Conservation (phyloP, 2,329 filamentous ascomycete genomes). For the Massarina eburnea region DNA sequence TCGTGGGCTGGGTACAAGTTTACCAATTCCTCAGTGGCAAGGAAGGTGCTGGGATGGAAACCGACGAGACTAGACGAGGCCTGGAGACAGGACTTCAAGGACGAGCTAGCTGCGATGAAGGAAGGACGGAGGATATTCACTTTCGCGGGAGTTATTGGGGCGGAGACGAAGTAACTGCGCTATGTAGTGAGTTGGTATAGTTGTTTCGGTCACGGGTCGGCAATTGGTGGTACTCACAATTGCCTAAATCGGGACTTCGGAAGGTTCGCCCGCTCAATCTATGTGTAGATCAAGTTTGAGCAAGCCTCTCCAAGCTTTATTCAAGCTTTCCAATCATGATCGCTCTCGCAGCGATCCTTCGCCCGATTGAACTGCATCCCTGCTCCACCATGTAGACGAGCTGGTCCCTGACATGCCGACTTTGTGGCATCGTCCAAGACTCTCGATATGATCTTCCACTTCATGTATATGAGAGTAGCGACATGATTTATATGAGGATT, state of each 20-base stretch:
- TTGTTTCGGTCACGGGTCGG: too few relatives aligned
- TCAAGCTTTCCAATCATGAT: neutral
- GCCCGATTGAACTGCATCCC: neutral
- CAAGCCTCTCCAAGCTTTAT: neutral
- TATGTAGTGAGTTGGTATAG: too few relatives aligned
- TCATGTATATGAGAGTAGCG: neutral
- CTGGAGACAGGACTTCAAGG: conserved; percentile 13
- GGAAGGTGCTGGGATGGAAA: conserved; percentile 12
- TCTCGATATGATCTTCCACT: neutral
- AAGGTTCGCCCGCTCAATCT: neutral
- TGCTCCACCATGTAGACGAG: neutral
- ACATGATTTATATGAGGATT: too few relatives aligned
- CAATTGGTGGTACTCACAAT: too few relatives aligned
- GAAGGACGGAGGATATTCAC: conserved; percentile 9
- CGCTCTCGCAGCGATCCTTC: neutral
- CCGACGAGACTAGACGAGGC: conserved; percentile 12
- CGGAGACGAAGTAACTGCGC: neutral
- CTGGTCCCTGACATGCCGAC: neutral
- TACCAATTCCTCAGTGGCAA: conserved; percentile 12
- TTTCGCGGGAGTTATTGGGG: conserved; percentile 12
- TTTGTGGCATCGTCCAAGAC: neutral
- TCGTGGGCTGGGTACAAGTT: conserved; percentile 14
- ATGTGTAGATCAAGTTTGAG: too few relatives aligned
- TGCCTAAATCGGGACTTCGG: neutral
- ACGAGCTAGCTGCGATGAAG: conserved; percentile 14